Evolutionary conservation across 2,329 filamentous ascomycete genomes (phyloP).

Genomic region (Scedosporium aurantiacum): DNA sequence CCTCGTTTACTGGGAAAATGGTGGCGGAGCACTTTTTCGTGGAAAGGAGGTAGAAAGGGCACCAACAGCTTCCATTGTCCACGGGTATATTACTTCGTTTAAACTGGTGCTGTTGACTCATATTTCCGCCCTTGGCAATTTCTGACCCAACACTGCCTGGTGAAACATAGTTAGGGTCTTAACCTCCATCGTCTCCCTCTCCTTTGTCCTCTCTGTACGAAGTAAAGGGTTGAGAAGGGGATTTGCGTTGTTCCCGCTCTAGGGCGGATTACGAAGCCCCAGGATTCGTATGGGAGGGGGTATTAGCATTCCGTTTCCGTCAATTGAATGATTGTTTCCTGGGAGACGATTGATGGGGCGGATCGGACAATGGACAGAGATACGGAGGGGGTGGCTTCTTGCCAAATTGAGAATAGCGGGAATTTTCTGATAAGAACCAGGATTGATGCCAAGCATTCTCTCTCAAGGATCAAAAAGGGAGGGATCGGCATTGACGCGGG

Average conservation of each 20-base stretch:
- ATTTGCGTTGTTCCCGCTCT: too few species aligned
- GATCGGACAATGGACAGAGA: neutral
- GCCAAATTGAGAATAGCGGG: neutral
- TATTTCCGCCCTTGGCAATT: neutral
- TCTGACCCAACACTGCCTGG: too few species aligned
- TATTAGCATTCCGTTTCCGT: neutral
- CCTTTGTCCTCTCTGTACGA: too few species aligned
- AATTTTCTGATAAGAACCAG: neutral
- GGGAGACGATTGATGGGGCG: neutral
- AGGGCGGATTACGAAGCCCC: neutral
- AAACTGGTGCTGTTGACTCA: neutral
- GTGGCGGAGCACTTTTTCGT: neutral
- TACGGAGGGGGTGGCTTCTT: neutral
- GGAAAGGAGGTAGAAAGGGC: neutral
- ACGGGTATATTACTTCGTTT: neutral
- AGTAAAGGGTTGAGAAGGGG: too few species aligned
- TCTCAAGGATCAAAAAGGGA: neutral
- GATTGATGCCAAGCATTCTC: neutral
- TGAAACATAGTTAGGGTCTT: too few species aligned
- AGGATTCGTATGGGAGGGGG: neutral
- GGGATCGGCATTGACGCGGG: too few species aligned
- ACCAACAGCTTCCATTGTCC: neutral
- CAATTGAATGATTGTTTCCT: neutral
- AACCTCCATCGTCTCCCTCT: too few species aligned
- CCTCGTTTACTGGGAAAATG: neutral